Base-by-base conservation (phyloP, 306 rosid species). In the Trichosanthes truncata region DNA sequence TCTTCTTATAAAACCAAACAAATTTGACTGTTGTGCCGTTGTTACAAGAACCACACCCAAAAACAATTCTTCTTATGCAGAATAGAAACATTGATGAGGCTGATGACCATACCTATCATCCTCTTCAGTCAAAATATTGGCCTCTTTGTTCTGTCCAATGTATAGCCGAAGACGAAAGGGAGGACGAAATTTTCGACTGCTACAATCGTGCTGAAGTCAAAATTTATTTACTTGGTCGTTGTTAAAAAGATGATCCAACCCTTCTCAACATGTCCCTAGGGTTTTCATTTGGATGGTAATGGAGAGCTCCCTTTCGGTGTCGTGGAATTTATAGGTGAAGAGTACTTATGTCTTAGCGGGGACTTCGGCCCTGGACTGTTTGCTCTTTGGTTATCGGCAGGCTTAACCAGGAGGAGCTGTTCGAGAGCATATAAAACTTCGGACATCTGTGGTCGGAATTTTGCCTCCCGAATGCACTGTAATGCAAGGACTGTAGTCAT, bases 391-490 rank as follows among this genome's bases (percentile, higher is more conserved):
- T 35, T 69, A 49, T 46, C 65, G 25, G 6, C 17, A 14, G 51
- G 66, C 76, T 55, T 84, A 74, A 66, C 23, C 26, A 48, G 10
- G 20, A 79, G 81, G 67, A 79, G 83, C 78, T 67, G 86, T 69
- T 92, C 88, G 2, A 92, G 81, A 45, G 86, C 85, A 17, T 72
- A 82, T 77, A 92, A 82, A n/a, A 92, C 97, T 69, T 89, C 89
- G 7, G 85, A 84, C 96, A 92, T 90, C 41, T 76, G 63, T 74
- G 97, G 97, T 81, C 97, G 86, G 69, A 88, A 55, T 81, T 92
- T 92, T 62, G 89, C 96, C 76, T 89, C 93, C 31, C 86, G 81
- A 3, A 89, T 88, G 78, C 97, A 92, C 68, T 87, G 91, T 40
- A 84, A 80, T 17, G 97, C 93, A 26, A 90, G 90, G 78, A 86